These are phyloP conservation scores for Aspergillus fumigatus DNA, from an alignment of 2,329 filamentous ascomycete genomes.

Conservation along the genomic window DNA sequence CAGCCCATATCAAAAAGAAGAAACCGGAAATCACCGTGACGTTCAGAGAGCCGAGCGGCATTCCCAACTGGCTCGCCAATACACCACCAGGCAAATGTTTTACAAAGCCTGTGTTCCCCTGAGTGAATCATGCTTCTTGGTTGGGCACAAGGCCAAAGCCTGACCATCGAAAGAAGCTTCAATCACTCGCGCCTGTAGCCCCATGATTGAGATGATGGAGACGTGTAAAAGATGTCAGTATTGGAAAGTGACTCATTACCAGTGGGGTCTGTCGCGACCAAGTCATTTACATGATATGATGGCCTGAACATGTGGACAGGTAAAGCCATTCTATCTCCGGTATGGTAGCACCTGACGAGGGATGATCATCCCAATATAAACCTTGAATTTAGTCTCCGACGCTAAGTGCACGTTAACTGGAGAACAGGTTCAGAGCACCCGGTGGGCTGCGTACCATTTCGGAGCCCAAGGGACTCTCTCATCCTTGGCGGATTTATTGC, in stretches of 20 bases:
- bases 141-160: constrained; percentile 8
- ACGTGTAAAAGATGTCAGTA: constrained; percentile 8
- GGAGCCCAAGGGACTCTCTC: constrained; percentile 3
- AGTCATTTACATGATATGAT: constrained; percentile 16
- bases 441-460: constrained; percentile 4
- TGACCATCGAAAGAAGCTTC: constrained; percentile 12
- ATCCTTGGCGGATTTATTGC: not conserved
- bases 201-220: constrained; percentile 14
- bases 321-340: constrained; percentile 4
- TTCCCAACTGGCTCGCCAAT: constrained; percentile 7
- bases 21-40: not conserved
- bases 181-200: constrained; percentile 10
- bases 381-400: constrained; percentile 10
- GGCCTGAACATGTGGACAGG: constrained; percentile 11
- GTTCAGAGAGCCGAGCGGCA: not conserved
- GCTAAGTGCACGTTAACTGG: constrained; percentile 1
- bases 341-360: constrained; percentile 7
- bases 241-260: constrained; percentile 5
- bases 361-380: constrained; percentile 9
- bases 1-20: not conserved
- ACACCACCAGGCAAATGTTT: constrained; percentile 10
- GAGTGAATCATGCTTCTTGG: constrained; percentile 12
- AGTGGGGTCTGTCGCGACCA: constrained; percentile 8
- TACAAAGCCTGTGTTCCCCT: constrained; percentile 3
- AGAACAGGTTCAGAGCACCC: not conserved